Conservation (phyloP, 129 eudicot genomes). For the Smallanthus sonchifolius region DNA sequence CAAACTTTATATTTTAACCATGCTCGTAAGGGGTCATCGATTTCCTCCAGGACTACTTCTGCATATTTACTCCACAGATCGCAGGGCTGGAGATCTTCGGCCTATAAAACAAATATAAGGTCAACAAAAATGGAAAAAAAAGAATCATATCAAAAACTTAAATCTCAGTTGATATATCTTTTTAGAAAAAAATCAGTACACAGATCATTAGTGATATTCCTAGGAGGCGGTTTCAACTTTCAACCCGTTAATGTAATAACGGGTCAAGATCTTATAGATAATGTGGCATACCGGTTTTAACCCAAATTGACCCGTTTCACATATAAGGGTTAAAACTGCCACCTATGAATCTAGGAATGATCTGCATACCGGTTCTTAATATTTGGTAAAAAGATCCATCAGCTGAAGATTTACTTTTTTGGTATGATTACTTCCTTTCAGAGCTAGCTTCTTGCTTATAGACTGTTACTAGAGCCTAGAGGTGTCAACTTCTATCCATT, state of each 20-base stretch:
- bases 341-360: background rate
- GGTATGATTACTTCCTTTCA: background rate
- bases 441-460: background rate
- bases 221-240: background rate
- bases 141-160: background rate
- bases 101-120: constrained; percentile 20
- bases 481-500: background rate
- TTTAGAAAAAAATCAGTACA: too few relatives aligned
- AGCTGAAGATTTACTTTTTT: background rate
- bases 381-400: background rate
- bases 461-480: background rate
- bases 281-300: background rate
- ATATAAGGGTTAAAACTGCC: background rate
- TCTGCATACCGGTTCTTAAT: background rate
- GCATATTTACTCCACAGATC: constrained; percentile 23
- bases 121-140: background rate
- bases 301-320: background rate
- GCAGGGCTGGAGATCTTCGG: background rate
- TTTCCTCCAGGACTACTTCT: constrained; percentile 12
- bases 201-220: background rate
- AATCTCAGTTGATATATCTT: background rate
- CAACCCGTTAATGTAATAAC: background rate
- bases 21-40: background rate
- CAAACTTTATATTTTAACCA: constrained; percentile 12
- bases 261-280: background rate